Evolutionary conservation across 2,329 filamentous ascomycete genomes (phyloP).

Genomic region (Colletotrichum sojae): DNA sequence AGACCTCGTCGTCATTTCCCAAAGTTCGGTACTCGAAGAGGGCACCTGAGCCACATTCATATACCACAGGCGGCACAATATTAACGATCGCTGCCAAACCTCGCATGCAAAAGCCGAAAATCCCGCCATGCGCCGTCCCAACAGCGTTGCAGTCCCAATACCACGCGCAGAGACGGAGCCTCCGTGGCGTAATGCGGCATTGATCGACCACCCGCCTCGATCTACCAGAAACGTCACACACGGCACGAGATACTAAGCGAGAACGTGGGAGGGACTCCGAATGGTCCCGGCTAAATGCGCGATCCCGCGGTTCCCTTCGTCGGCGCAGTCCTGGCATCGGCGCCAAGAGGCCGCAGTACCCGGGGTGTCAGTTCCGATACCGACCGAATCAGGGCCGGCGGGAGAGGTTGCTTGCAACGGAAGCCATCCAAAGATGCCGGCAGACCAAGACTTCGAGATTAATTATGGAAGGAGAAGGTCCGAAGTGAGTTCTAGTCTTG

Average conservation of each 20-base stretch:
- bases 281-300: constrained; percentile 9
- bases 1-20: too few relatives aligned
- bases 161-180: not conserved
- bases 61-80: too few relatives aligned
- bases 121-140: too few relatives aligned
- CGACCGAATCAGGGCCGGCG: constrained; percentile 10
- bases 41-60: too few relatives aligned
- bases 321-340: constrained; percentile 2
- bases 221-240: not conserved
- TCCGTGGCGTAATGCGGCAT: constrained; percentile 3
- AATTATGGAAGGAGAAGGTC: not conserved
- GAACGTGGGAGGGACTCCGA: not conserved
- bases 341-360: not conserved
- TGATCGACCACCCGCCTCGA: constrained; percentile 3
- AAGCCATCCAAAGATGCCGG: not conserved
- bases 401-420: not conserved
- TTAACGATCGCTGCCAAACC: too few relatives aligned
- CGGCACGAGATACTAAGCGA: not conserved
- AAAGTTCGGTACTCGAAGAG: too few relatives aligned
- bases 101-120: too few relatives aligned
- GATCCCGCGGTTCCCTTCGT: not conserved
- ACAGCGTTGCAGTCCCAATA: too few relatives aligned
- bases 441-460: not conserved
- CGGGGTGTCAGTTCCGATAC: constrained; percentile 3
- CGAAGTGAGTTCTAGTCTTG: not conserved